These are phyloP conservation scores for Gossypium ekmanianum DNA, from an alignment of 345 rosid species.

Conservation along the genomic window DNA sequence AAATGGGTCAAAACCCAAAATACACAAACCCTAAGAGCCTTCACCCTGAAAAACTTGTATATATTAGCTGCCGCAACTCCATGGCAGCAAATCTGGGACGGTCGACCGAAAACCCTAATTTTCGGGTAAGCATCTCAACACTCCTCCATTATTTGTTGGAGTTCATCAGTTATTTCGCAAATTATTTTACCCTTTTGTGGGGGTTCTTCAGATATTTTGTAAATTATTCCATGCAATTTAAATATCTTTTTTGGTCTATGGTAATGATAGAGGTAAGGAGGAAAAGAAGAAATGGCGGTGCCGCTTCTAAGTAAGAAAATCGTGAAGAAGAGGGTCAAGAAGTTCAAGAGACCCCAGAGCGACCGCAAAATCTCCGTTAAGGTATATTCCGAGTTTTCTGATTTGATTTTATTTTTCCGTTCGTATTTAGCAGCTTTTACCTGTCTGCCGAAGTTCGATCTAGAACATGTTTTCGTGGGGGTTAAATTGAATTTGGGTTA, in stretches of 20 bases:
- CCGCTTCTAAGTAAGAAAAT: constrained; percentile 69
- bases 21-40: constrained; percentile 25
- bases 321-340: constrained; percentile 75
- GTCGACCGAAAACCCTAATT: constrained; percentile 15
- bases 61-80: constrained; percentile 2
- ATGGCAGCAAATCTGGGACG: neutral
- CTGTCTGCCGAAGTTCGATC: neutral
- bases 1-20: neutral
- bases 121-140: constrained; percentile 3
- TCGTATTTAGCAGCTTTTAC: neutral
- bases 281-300: constrained; percentile 58
- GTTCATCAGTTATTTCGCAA: neutral
- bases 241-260: neutral
- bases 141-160: neutral
- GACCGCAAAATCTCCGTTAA: constrained; percentile 75
- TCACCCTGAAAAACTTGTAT: neutral
- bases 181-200: neutral
- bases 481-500: neutral
- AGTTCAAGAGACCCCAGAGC: constrained; percentile 83
- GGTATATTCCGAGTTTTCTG: constrained; percentile 32
- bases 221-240: neutral
- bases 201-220: neutral
- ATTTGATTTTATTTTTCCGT: neutral
- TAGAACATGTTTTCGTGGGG: neutral
- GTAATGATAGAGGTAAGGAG: constrained; percentile 13